Evolutionary conservation across 2,329 filamentous ascomycete genomes (phyloP).

Genomic region (Tolypocladium endophyticum): DNA sequence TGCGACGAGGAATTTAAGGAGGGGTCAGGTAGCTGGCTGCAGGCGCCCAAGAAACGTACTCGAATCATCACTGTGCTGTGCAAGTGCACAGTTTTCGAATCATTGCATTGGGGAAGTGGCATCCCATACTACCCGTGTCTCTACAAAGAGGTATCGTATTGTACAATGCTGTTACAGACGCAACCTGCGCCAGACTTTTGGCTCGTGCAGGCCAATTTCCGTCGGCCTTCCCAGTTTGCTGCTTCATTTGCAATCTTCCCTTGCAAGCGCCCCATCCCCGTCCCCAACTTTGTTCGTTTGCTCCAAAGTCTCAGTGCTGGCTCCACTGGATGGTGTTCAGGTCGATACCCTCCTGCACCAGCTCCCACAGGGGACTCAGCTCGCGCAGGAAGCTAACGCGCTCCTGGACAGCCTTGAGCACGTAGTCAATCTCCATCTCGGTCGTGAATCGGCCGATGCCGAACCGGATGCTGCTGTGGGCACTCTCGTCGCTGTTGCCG

Average conservation of each 20-base stretch:
- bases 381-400: conserved; percentile 89
- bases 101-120: neutral
- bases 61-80: neutral
- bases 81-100: too few species aligned
- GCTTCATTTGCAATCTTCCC: neutral
- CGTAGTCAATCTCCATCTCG: conserved; percentile 91
- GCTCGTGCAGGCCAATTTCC: conserved; percentile 1
- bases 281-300: neutral
- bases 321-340: conserved; percentile 97
- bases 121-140: neutral
- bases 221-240: neutral
- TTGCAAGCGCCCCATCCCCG: neutral
- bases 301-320: conserved; percentile 55
- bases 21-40: neutral
- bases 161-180: conserved; percentile 23
- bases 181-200: conserved; percentile 8
- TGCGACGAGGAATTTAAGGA: neutral
- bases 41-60: neutral
- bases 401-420: conserved; percentile 85
- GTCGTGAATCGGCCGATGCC: conserved; percentile 97
- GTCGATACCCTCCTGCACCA: conserved; percentile 94
- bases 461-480: conserved; percentile 95
- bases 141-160: conserved; percentile 21
- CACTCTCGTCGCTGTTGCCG: conserved; percentile 93
- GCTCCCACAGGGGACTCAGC: conserved; percentile 90